Percentiles rank a stretch among this genome's conserved stretches.
phyloP scores from a whole-genome alignment of 148 eudicot genomes.

The Talinum fruticosum region DNA sequence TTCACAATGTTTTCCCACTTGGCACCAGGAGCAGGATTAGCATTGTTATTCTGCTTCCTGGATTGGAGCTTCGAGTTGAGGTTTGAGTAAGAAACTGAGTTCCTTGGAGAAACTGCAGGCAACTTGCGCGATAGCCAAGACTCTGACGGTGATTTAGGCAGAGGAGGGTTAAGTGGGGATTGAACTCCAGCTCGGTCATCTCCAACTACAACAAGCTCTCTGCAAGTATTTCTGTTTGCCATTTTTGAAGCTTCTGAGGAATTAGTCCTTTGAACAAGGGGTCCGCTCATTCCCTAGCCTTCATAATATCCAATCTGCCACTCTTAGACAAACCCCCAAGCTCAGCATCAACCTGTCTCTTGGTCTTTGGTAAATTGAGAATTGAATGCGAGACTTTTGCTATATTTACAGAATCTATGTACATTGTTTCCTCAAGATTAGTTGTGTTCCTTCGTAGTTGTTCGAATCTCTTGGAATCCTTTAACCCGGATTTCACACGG shows the following conservation, averaged over 20 bases:
- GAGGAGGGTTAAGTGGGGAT: constrained; percentile 65
- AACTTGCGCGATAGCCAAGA: constrained; percentile 89
- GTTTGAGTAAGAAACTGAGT: constrained; percentile 45
- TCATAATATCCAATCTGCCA: constrained; percentile 25
- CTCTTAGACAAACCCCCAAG: neutral
- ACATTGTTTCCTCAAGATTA: constrained; percentile 62
- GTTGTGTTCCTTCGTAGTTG: constrained; percentile 31
- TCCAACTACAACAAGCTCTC: constrained; percentile 25
- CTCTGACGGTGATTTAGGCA: constrained; percentile 95
- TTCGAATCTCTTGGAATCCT: constrained; percentile 24
- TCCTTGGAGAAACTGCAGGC: constrained; percentile 57
- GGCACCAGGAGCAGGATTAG: constrained; percentile 30
- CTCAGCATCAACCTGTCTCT: constrained; percentile 13
- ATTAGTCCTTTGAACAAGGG: constrained; percentile 9
- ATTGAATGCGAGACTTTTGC: constrained; percentile 29
- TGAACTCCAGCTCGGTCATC: constrained; percentile 25
- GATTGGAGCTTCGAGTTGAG: constrained; percentile 30
- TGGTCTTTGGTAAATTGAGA: constrained; percentile 30
- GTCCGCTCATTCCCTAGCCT: constrained; percentile 36
- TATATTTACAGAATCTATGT: constrained; percentile 51
- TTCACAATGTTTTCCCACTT: constrained; percentile 98
- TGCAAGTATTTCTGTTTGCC: constrained; percentile 23
- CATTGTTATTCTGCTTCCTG: constrained; percentile 41
- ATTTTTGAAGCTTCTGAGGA: constrained; percentile 1
- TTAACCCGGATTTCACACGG: constrained; percentile 18